Conservation (phyloP, 2,329 filamentous ascomycete species). For the Camptophora hylomeconis region DNA sequence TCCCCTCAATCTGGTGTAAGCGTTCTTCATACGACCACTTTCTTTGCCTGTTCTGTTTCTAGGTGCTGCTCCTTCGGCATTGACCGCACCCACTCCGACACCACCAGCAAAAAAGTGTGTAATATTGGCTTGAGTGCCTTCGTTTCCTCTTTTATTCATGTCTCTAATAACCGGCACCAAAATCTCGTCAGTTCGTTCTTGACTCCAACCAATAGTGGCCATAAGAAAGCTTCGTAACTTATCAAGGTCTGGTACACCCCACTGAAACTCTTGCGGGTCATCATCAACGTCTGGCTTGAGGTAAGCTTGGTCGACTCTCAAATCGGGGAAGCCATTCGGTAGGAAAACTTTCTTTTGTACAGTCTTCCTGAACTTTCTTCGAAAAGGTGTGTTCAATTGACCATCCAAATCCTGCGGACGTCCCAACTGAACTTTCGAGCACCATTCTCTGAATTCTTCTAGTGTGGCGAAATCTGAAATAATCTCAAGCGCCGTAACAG, state of each 20-base stretch:
- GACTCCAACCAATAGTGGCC: conserved; percentile 82
- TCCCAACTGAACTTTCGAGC: conserved; percentile 59
- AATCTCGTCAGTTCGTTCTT: conserved; percentile 87
- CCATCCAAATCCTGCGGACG: conserved; percentile 50
- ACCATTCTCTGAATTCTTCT: conserved; percentile 75
- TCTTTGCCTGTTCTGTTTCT: conserved; percentile 48
- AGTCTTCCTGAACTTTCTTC: conserved; percentile 77
- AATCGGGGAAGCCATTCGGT: conserved; percentile 63
- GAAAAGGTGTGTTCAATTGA: conserved; percentile 50
- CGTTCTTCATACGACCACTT: conserved; percentile 65
- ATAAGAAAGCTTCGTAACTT: conserved; percentile 74
- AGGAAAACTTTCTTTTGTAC: conserved; percentile 69
- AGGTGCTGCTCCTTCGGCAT: conserved; percentile 31
- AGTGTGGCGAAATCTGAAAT: conserved; percentile 76
- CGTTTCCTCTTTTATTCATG: conserved; percentile 76
- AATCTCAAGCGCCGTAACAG: conserved; percentile 89
- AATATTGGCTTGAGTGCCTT: conserved; percentile 93
- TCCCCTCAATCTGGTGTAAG: conserved; percentile 53
- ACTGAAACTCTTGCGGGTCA: conserved; percentile 69
- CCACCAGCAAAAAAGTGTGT: conserved; percentile 77
- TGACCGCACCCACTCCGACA: conserved; percentile 26
- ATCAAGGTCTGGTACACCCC: conserved; percentile 89
- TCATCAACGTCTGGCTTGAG: conserved; percentile 73
- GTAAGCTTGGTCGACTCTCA: conserved; percentile 71
- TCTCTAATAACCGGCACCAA: conserved; percentile 89